Evolutionary conservation across 1,139 yeast species (phyloP), one percentile per base, ranked within the genome.

Genomic region (Suhomyces wounanorum): DNA sequence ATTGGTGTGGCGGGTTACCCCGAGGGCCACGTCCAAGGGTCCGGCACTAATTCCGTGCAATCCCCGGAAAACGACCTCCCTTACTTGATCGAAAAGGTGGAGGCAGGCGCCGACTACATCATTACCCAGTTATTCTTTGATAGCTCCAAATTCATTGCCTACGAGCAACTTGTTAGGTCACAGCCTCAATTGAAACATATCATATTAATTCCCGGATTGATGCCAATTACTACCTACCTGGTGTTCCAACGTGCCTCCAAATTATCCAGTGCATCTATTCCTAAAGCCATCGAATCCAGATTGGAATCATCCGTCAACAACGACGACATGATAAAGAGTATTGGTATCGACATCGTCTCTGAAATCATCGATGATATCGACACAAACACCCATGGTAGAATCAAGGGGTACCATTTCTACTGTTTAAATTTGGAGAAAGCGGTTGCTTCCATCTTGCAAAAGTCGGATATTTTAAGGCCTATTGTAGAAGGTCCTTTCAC

Each of bases 1-100:
- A 76, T 91, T 54, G 97, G 97, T 47, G 97, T 91, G 8, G 97
- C 96, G 3, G 96, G 94, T 1, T 92, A 92, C 67, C 97, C 97
- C 8, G 97, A 94, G 64, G 99, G 99, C 23, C 98, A 94, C 69
- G 91, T 89, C 41, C 96, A 89, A 55, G 90, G 92, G 17, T 79
- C 89, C 8, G 89, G 84, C 56, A 75, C 71, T 48, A 69, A 81
- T 6, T 72, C 74, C 16, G 38, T 21, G 6, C 96, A 89, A 65
- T 79, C 82, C 60, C 84, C 85, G 0, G 62, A 65, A 28, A 77
- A 78, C 46, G 97, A 91, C 66, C 65, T 90, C 48, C 90, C 92
- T 7, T 76, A 87, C 66, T 89, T 92, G 69, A 61, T 70, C 43
- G 78, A 74, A 52, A 77, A 77, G 57, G 69, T 77, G n/a, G 66